These are phyloP conservation scores for Warburgia ugandensis DNA, from an alignment of 164 flowering plant species.

Conservation along the genomic window DNA sequence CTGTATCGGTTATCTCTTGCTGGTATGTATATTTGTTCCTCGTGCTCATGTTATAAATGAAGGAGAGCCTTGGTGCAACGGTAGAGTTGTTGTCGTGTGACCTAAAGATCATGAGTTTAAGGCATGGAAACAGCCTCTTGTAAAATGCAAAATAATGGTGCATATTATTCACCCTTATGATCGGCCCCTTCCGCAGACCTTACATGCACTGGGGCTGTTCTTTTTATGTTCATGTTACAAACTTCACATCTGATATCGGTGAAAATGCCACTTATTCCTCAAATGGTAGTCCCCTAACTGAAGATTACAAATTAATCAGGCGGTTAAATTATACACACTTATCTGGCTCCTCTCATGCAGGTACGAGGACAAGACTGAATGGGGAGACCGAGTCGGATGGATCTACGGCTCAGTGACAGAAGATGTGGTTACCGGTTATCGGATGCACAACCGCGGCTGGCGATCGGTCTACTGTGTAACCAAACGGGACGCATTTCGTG, in stretches of 20 bases:
- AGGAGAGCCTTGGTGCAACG: neutral
- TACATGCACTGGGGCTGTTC: no score
- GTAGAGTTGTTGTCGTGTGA: neutral
- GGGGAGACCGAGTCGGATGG: conserved; percentile 89
- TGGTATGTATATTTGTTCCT: conserved; percentile 29
- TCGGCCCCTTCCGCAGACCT: no score
- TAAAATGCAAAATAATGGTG: neutral
- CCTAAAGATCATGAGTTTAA: neutral
- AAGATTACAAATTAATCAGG: no score
- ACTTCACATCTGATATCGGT: no score
- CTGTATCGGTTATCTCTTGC: conserved; percentile 71
- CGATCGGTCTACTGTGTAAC: conserved; percentile 70
- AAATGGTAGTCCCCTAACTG: neutral
- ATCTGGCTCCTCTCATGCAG: conserved; percentile 17
- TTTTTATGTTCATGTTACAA: no score
- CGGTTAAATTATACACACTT: no score
- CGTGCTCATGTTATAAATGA: neutral
- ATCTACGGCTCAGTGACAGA: conserved; percentile 85
- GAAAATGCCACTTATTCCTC: neutral
- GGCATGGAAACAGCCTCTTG: no score
- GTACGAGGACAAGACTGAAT: conserved; percentile 83
- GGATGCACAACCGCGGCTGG: conserved; percentile 93
- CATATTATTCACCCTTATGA: neutral
- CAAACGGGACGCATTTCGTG: conserved; percentile 72
- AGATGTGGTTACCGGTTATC: conserved; percentile 81